These are phyloP conservation scores for Clarkia xantiana DNA, from an alignment of 345 rosid genomes.

Conservation along the genomic window DNA sequence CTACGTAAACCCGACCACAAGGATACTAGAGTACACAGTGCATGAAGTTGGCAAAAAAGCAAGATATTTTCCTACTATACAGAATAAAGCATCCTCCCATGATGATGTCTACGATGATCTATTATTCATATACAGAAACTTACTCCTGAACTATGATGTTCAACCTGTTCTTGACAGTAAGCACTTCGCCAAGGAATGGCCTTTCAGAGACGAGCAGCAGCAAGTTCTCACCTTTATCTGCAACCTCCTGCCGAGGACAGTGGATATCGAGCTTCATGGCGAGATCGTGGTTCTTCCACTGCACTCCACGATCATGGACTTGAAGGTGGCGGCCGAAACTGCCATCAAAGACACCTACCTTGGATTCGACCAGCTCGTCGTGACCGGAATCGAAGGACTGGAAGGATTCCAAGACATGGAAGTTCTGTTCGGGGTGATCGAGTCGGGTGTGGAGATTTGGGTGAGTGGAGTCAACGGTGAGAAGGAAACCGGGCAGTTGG, in stretches of 20 bases:
- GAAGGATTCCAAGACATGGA: constrained; percentile 33
- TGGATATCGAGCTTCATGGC: constrained; percentile 23
- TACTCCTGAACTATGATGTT: constrained; percentile 41
- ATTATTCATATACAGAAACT: constrained; percentile 29
- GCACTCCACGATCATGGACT: constrained; percentile 53
- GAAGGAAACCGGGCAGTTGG: constrained; percentile 23
- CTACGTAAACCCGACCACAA: constrained; percentile 39
- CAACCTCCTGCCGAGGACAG: constrained; percentile 28
- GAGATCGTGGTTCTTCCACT: constrained; percentile 45
- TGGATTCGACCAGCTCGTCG: constrained; percentile 32
- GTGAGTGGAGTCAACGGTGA: constrained; percentile 36
- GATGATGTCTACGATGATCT: constrained; percentile 45
- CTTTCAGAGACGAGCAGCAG: constrained; percentile 35
- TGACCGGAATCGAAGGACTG: constrained; percentile 35
- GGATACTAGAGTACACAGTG: constrained; percentile 63
- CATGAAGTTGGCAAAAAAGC: constrained; percentile 23
- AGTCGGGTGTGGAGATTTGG: constrained; percentile 36
- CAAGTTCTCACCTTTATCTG: constrained; percentile 35
- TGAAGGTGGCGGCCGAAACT: constrained; percentile 40
- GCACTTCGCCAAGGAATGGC: constrained; percentile 67
- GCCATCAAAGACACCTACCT: constrained; percentile 65
- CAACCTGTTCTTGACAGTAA: constrained; percentile 61
- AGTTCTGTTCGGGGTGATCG: constrained; percentile 29
- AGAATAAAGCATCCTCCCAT: constrained; percentile 20
- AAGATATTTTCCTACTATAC: background rate